Percentiles rank a stretch among this genome's conserved stretches.
Conservation (phyloP, 2,329 filamentous ascomycete genomes). For the Penicillium concentricum region DNA sequence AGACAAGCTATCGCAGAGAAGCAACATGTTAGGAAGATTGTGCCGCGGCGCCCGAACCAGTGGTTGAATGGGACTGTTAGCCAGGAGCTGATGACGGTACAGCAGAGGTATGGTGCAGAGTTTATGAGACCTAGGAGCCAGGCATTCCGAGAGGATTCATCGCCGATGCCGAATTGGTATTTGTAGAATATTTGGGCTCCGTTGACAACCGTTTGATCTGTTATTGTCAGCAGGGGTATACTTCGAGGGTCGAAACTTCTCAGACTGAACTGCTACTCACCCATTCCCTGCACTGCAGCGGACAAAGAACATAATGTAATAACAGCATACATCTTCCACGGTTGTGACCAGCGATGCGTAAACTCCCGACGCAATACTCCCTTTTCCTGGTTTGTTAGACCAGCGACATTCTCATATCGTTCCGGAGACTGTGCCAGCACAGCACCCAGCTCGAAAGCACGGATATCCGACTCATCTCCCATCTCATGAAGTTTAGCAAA, state of each 20-base stretch:
- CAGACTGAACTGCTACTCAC: slow-evolving; percentile 30
- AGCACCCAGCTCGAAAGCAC: slow-evolving; percentile 60
- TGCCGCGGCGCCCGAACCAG: slow-evolving; percentile 67
- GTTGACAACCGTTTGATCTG: slow-evolving; percentile 68
- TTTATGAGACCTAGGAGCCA: slow-evolving; percentile 66
- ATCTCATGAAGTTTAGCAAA: slow-evolving; percentile 59
- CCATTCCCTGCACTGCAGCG: slow-evolving; percentile 70
- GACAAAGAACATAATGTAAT: slow-evolving; percentile 66
- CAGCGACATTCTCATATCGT: slow-evolving; percentile 51
- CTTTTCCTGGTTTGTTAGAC: slow-evolving; percentile 59
- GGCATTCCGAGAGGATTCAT: slow-evolving; percentile 47
- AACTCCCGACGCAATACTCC: slow-evolving; percentile 60
- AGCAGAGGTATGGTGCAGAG: slow-evolving; percentile 59
- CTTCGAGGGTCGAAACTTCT: not conserved
- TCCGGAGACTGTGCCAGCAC: slow-evolving; percentile 57
- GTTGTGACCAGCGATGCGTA: slow-evolving; percentile 68
- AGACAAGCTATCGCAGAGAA: slow-evolving; percentile 59
- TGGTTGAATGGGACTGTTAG: slow-evolving; percentile 71
- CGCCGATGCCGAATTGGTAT: slow-evolving; percentile 59
- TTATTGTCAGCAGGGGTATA: not conserved
- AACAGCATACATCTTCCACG: slow-evolving; percentile 63
- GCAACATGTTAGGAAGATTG: slow-evolving; percentile 73
- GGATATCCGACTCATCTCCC: slow-evolving; percentile 55
- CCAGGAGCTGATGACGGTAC: slow-evolving; percentile 70
- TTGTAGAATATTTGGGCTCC: slow-evolving; percentile 67